phyloP scores from a whole-genome alignment of 2,329 filamentous ascomycete genomes.

The Escovopsis weberi region DNA sequence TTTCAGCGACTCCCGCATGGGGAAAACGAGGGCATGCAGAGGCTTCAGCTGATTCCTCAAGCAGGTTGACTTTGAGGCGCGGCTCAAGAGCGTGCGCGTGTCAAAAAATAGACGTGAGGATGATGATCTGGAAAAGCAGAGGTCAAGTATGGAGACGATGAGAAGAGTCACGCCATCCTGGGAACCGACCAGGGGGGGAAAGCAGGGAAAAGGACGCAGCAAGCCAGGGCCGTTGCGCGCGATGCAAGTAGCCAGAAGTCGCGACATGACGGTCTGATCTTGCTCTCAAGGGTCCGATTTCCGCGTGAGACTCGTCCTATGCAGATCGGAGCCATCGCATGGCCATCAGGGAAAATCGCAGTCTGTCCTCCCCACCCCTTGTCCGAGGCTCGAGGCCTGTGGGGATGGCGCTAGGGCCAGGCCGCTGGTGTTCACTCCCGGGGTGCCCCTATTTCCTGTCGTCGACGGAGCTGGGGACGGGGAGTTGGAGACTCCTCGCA shows the following conservation, averaged over 20 bases:
- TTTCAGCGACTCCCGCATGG: no score
- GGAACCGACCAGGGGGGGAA: background rate
- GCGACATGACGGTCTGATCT: background rate
- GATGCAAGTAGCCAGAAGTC: slow-evolving; percentile 1
- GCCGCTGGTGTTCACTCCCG: background rate
- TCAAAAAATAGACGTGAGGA: background rate
- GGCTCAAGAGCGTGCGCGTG: no score
- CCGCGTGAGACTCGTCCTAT: background rate
- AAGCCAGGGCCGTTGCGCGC: no score
- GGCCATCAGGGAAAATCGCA: slow-evolving; percentile 3
- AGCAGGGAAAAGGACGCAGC: background rate
- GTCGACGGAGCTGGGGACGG: no score
- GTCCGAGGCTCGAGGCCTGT: background rate
- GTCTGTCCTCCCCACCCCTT: background rate
- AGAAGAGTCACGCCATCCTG: background rate
- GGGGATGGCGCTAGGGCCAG: background rate
- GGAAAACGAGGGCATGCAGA: no score
- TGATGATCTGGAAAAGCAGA: background rate
- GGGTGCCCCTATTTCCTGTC: background rate
- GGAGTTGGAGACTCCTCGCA: no score
- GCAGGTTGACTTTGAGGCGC: no score
- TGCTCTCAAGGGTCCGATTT: slow-evolving; percentile 2
- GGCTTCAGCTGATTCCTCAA: no score
- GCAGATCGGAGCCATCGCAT: slow-evolving; percentile 5
- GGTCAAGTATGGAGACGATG: slow-evolving; percentile 1